Evolutionary conservation across 805 yeast species (phyloP).

Genomic region (Kregervanrija fluxuum): DNA sequence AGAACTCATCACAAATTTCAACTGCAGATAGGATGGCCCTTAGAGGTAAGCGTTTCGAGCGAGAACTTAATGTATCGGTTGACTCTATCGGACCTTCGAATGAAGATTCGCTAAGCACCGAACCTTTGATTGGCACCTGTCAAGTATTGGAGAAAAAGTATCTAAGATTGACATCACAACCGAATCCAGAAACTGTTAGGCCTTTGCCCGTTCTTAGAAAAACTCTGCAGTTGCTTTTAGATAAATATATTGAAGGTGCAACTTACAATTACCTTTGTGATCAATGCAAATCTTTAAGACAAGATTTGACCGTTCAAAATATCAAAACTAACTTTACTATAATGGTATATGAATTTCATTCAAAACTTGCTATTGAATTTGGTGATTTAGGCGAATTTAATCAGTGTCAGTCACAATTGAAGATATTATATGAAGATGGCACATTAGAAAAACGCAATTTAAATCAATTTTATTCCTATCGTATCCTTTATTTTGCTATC

Average conservation of each 20-base stretch:
- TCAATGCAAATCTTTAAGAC: slow-evolving; percentile 88
- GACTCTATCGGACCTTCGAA: too few relatives aligned
- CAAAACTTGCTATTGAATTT: slow-evolving; percentile 76
- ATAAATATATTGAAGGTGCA: slow-evolving; percentile 43
- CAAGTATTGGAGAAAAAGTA: slow-evolving; percentile 68
- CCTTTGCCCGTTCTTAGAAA: slow-evolving; percentile 57
- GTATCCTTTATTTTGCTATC: slow-evolving; percentile 66
- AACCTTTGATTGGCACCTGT: slow-evolving; percentile 53
- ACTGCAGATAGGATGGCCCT: slow-evolving; percentile 30
- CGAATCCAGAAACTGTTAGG: slow-evolving; percentile 77
- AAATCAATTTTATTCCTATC: slow-evolving; percentile 65
- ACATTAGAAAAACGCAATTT: slow-evolving; percentile 26
- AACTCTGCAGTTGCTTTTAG: slow-evolving; percentile 47
- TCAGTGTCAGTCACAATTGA: slow-evolving; percentile 84
- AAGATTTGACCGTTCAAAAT: slow-evolving; percentile 88
- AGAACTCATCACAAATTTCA: background rate
- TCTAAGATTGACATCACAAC: slow-evolving; percentile 82
- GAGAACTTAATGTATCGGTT: slow-evolving; percentile 11
- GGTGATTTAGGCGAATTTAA: slow-evolving; percentile 90
- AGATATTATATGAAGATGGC: slow-evolving; percentile 45
- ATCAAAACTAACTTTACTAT: slow-evolving; percentile 72
- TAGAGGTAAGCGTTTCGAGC: slow-evolving; percentile 44
- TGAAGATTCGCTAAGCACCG: slow-evolving; percentile 1
- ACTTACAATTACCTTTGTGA: slow-evolving; percentile 75
- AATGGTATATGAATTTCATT: slow-evolving; percentile 77